phyloP scores from a whole-genome alignment of 164 flowering plant species.

The Chimonanthus salicifolius region DNA sequence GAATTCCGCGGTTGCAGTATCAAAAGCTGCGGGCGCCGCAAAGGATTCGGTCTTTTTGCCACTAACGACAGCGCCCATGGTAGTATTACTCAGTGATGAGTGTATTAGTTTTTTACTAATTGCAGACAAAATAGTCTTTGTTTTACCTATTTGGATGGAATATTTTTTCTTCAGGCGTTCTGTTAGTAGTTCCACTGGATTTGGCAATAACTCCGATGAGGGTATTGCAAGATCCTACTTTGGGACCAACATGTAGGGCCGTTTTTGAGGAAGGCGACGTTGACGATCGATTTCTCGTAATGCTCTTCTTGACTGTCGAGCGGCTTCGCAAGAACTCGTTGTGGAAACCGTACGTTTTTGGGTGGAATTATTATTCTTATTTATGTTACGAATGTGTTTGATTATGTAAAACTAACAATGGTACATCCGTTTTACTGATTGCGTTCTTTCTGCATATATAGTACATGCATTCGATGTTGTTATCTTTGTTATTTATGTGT shows the following conservation, averaged over 20 bases:
- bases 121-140: background rate
- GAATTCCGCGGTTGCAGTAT: slow-evolving; percentile 76
- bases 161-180: slow-evolving; percentile 37
- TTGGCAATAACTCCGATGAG: slow-evolving; percentile 96
- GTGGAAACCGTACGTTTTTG: slow-evolving; percentile 83
- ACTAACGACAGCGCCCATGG: slow-evolving; percentile 37
- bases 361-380: no score
- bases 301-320: slow-evolving; percentile 70
- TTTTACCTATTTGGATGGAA: background rate
- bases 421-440: no score
- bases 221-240: slow-evolving; percentile 74
- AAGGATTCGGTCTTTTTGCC: slow-evolving; percentile 74
- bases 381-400: no score
- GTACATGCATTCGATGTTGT: no score
- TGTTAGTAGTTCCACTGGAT: slow-evolving; percentile 82
- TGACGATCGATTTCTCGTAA: slow-evolving; percentile 88
- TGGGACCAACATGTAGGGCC: slow-evolving; percentile 81
- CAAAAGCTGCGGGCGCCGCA: slow-evolving; percentile 56
- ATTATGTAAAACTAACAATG: no score
- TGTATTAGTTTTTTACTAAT: background rate
- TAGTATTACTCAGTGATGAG: slow-evolving; percentile 7
- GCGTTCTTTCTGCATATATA: no score
- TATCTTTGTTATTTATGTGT: no score
- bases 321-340: slow-evolving; percentile 81
- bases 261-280: slow-evolving; percentile 90